Evolutionary conservation across 768 basidiomycete genomes (phyloP).

Genomic region (Tricholoma flavovirens): DNA sequence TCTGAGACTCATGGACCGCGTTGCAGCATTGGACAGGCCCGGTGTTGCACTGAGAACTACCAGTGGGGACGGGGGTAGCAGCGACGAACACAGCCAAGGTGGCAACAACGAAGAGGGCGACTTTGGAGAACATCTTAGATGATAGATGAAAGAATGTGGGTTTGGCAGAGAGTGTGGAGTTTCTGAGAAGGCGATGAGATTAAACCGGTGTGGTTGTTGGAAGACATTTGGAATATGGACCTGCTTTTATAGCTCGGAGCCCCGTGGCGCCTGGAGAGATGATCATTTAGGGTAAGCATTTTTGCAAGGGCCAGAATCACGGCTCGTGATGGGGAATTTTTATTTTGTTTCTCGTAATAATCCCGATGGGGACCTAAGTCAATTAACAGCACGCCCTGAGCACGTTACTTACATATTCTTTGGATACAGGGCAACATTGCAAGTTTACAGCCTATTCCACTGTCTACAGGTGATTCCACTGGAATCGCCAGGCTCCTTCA

Average conservation of each 20-base stretch:
- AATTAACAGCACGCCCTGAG: neutral
- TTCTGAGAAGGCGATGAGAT: neutral
- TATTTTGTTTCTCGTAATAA: neutral
- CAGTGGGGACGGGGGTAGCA: constrained; percentile 15
- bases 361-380: neutral
- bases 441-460: neutral
- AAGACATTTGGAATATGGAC: neutral
- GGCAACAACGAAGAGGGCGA: constrained; percentile 18
- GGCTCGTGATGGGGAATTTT: neutral
- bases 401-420: neutral
- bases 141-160: constrained; percentile 5
- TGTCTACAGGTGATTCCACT: too few species aligned
- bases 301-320: neutral
- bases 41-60: constrained; percentile 22
- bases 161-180: neutral
- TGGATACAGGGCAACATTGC: neutral
- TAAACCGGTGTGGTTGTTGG: neutral
- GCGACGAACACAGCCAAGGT: neutral
- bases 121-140: constrained; percentile 25
- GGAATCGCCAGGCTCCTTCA: too few species aligned
- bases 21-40: constrained; percentile 26
- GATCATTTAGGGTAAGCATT: neutral
- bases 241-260: neutral
- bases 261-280: neutral
- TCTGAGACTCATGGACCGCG: constrained; percentile 8